phyloP scores from a whole-genome alignment of 83 land plant genomes.

The Larix sibirica region DNA sequence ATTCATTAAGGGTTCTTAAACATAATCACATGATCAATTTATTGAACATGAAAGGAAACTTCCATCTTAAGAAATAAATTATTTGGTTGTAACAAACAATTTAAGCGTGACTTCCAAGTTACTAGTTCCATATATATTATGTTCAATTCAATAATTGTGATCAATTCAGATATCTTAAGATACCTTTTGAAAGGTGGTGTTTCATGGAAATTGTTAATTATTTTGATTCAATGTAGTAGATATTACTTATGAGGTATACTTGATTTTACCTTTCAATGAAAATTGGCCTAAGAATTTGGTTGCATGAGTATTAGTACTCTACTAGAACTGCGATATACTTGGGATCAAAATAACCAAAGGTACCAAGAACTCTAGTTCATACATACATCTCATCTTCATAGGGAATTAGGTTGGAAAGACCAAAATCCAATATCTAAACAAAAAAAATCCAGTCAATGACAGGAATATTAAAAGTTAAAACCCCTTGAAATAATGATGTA shows the following conservation, averaged over 20 bases:
- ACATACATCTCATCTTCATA: slow-evolving; percentile 70
- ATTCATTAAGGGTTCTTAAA: not conserved
- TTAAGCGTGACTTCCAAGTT: too few relatives aligned
- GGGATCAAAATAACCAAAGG: slow-evolving; percentile 94
- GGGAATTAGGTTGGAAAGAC: slow-evolving; percentile 88
- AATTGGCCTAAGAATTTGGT: too few relatives aligned
- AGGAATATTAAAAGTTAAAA: not conserved
- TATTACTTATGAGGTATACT: not conserved
- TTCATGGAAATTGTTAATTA: not conserved
- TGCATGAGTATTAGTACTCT: too few relatives aligned
- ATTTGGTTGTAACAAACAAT: too few relatives aligned
- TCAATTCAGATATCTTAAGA: too few relatives aligned
- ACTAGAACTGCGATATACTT: slow-evolving; percentile 67
- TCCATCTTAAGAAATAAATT: too few relatives aligned
- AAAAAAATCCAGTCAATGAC: not conserved
- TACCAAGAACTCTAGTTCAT: slow-evolving; percentile 81
- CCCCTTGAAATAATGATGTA: not conserved
- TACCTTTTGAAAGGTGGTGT: not conserved
- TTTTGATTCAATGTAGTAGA: not conserved
- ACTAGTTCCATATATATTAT: too few relatives aligned
- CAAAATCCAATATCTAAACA: slow-evolving; percentile 89
- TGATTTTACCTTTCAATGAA: too few relatives aligned
- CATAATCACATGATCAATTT: not conserved
- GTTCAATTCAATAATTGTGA: too few relatives aligned
- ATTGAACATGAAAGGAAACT: too few relatives aligned